phyloP scores from a whole-genome alignment of 2,329 filamentous ascomycete species.

The Daldinia sp. region DNA sequence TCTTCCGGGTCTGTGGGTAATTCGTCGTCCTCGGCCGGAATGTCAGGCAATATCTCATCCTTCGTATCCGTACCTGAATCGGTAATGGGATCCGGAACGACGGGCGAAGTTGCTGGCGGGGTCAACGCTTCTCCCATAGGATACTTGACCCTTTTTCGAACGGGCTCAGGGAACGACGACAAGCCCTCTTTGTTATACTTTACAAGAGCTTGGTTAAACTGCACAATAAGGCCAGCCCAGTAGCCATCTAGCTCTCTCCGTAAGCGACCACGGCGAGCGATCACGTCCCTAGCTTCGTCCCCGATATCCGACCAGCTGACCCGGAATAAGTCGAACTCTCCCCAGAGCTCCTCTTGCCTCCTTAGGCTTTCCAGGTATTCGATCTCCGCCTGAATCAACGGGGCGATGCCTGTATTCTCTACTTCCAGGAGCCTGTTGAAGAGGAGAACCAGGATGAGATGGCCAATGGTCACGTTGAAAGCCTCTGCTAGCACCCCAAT shows the following conservation, averaged over 20 bases:
- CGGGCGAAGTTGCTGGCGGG: too few relatives aligned
- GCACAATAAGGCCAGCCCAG: neutral
- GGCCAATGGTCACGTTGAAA: constrained; percentile 8
- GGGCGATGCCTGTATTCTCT: neutral
- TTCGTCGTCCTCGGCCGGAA: too few relatives aligned
- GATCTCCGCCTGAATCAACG: constrained; percentile 28
- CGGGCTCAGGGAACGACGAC: neutral
- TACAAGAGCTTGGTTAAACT: neutral
- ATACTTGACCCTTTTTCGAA: neutral
- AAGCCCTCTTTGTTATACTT: neutral
- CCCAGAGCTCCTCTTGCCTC: constrained; percentile 39
- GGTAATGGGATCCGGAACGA: neutral
- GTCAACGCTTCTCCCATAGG: neutral
- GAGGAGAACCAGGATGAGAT: constrained; percentile 21
- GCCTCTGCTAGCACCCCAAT: neutral
- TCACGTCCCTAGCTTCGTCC: too few relatives aligned
- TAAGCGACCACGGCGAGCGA: neutral
- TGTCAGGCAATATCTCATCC: neutral
- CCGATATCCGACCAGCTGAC: neutral
- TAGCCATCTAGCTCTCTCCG: constrained; percentile 1
- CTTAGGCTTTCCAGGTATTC: constrained; percentile 17
- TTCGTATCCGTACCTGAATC: neutral
- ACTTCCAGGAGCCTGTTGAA: constrained; percentile 16
- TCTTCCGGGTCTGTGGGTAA: neutral
- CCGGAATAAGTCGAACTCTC: constrained; percentile 41